These are phyloP conservation scores for Geranomyces variabilis DNA, from an alignment of 192 early-diverging fungal genomes.

Conservation along the genomic window DNA sequence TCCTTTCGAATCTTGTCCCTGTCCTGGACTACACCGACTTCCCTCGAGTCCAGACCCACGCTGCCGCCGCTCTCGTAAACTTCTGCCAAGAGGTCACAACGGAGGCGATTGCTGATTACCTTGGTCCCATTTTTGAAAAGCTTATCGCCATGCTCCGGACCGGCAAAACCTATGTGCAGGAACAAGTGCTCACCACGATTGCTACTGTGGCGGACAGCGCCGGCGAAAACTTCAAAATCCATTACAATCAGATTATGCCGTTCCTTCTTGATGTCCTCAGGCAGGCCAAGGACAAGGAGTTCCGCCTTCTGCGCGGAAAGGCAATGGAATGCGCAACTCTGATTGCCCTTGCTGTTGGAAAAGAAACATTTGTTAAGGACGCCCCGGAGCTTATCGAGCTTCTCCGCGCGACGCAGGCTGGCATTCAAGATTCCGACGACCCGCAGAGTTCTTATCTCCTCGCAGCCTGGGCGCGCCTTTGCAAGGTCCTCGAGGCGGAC, in stretches of 20 bases:
- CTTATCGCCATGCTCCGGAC: constrained; percentile 84
- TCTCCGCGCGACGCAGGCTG: constrained; percentile 77
- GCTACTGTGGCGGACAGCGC: constrained; percentile 96
- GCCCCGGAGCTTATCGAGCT: constrained; percentile 80
- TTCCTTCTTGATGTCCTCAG: constrained; percentile 86
- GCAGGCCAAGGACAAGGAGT: constrained; percentile 83
- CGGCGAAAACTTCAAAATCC: constrained; percentile 87
- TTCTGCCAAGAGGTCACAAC: constrained; percentile 91
- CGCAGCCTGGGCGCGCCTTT: constrained; percentile 95
- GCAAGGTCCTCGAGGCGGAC: constrained; percentile 90
- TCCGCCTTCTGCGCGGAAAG: constrained; percentile 91
- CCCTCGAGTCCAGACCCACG: constrained; percentile 92
- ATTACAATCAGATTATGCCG: constrained; percentile 95
- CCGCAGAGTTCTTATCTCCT: constrained; percentile 91
- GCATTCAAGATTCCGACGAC: constrained; percentile 84
- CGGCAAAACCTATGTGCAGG: constrained; percentile 90
- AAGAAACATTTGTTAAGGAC: constrained; percentile 82
- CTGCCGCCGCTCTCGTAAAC: constrained; percentile 97
- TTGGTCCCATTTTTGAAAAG: constrained; percentile 87
- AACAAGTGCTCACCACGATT: constrained; percentile 98
- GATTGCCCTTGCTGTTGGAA: constrained; percentile 92
- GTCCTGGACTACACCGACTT: constrained; percentile 77
- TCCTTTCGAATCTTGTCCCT: constrained; percentile 77
- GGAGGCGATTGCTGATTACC: constrained; percentile 80
- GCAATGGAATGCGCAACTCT: constrained; percentile 97